Base-by-base conservation (phyloP, 1,139 yeast genomes). In the Nematodospora anomalae region DNA sequence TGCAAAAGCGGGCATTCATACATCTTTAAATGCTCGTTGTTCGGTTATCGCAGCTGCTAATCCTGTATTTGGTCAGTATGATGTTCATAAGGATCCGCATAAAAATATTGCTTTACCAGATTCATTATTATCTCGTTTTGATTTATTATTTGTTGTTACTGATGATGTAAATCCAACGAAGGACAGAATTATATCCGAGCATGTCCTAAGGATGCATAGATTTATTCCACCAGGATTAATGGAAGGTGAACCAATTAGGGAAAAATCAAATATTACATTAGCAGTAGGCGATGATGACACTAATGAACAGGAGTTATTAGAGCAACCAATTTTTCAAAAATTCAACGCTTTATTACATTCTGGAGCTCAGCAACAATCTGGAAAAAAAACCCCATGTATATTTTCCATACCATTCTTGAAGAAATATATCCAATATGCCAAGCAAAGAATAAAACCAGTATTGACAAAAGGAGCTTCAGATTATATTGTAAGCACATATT, bases 21-120 rank as follows among this genome's bases (percentile, higher is more conserved):
- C 98, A 1, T 84, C 97, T 4, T 74, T 92, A 51, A 92, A 92
- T 60, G 98, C 99, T 11, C 79, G 99, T 52, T 92, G 98, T 67
- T 85, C 96, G 27, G 98, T 92, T 14, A 79, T 94, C 50, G 98
- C 98, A 0, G 99, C 99, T 20, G 99, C 99, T 7, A 92, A 92
- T 57, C 99, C 99, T 0, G 90, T 92, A 3, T 89, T 83, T 62
- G 98, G 98, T 30, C 97, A 92, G 60, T 94, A 92, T 59, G 97
- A 92, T 63, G 82, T 90, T 25, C 95, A 87, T 62, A 89, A 87
- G 64, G 96, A 94, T 51, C 98, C 98, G 4, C 97, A 90, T 60
- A 86, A 87, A 62, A 92, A 92, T 56, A 94, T 94, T 50, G 97
- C 97, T 0, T 74, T 92, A 38, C 98, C 99, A 1, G 99, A 94